These are phyloP conservation scores for Trichoderma sp. DNA, from an alignment of 2,329 filamentous ascomycete species.

Conservation along the genomic window DNA sequence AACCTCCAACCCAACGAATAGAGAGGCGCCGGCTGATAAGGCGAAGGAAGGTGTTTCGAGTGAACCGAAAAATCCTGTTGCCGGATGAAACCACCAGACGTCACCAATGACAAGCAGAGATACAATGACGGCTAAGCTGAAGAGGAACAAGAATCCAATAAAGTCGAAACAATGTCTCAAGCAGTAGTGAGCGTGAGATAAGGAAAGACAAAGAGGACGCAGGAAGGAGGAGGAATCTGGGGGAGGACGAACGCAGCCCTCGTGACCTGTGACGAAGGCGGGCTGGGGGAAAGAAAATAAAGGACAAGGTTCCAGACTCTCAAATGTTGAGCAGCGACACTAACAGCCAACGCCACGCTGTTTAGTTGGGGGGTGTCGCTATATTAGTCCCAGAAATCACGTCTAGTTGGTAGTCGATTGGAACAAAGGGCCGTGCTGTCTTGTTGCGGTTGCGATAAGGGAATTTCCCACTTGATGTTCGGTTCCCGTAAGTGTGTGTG, in stretches of 20 bases:
- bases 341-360: conserved; percentile 15
- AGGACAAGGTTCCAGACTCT: not conserved
- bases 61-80: not conserved
- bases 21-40: not conserved
- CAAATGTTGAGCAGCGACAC: no score
- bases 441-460: conserved; percentile 6
- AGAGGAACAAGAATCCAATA: not conserved
- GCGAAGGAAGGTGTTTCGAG: no score
- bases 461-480: not conserved
- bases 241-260: conserved; percentile 14
- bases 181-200: not conserved
- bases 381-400: no score
- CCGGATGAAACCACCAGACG: not conserved
- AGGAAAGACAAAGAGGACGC: not conserved
- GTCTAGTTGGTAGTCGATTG: no score
- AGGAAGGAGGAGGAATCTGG: not conserved
- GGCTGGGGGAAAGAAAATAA: not conserved
- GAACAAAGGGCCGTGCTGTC: not conserved
- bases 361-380: not conserved
- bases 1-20: not conserved
- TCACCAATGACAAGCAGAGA: not conserved
- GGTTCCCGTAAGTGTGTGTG: no score
- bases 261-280: conserved; percentile 14
- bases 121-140: not conserved
- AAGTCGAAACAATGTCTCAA: not conserved